Conservation (phyloP, 108 stramenopile species). For the Stephanodiscus triporus region DNA sequence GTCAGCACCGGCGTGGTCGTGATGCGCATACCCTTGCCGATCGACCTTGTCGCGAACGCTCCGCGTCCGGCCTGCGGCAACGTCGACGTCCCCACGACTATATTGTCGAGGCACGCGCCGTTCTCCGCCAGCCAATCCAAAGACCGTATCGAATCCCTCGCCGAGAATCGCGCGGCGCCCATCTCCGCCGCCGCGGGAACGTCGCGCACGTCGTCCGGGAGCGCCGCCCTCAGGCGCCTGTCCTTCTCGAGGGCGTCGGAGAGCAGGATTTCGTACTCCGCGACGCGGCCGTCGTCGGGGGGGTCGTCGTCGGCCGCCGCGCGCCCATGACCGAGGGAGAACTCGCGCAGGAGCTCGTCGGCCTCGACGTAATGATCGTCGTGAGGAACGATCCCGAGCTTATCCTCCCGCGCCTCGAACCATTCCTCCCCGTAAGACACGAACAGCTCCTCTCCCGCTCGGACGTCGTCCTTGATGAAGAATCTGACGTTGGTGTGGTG, state of each 20-base stretch:
- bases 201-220: constrained; percentile 35
- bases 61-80: constrained; percentile 39
- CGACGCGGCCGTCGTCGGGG: not conserved
- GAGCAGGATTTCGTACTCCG: constrained; percentile 15
- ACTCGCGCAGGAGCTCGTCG: constrained; percentile 10
- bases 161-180: constrained; percentile 35
- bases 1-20: constrained; percentile 43
- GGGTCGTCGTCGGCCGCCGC: not conserved
- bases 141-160: constrained; percentile 21
- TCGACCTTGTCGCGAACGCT: constrained; percentile 37
- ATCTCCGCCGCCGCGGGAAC: not conserved
- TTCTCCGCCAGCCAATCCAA: constrained; percentile 34
- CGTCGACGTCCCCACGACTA: constrained; percentile 15
- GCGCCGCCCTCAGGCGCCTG: constrained; percentile 21
- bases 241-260: constrained; percentile 16
- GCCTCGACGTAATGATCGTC: constrained; percentile 41
- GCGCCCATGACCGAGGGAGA: no score
- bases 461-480: constrained; percentile 35
- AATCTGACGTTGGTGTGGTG: constrained; percentile 41
- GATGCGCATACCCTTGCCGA: constrained; percentile 33
- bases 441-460: constrained; percentile 74
- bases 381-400: constrained; percentile 47
- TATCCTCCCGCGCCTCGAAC: constrained; percentile 48
- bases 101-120: constrained; percentile 50
- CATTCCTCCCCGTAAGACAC: constrained; percentile 65